A percentile compares a stretch with the other conserved stretches of the same genome.
Conservation (phyloP, 768 basidiomycete species). For the Terana coerulea region DNA sequence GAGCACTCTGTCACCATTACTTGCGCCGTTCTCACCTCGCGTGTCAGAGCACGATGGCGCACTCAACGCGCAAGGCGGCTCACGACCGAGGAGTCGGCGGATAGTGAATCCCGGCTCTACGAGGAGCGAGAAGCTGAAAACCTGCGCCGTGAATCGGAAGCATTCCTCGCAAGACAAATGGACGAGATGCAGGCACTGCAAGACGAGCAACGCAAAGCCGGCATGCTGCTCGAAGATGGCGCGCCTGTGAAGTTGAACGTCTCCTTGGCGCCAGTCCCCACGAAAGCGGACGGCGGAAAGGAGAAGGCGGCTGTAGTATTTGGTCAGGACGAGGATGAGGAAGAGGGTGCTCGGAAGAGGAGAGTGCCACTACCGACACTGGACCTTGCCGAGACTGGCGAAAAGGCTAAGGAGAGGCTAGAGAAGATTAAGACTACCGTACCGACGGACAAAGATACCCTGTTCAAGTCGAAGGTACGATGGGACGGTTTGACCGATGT, state of each 20-base stretch:
- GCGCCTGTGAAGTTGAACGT: conserved; percentile 87
- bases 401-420: conserved; percentile 74
- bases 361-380: conserved; percentile 87
- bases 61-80: conserved; percentile 66
- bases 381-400: conserved; percentile 80
- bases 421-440: conserved; percentile 74
- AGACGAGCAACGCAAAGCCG: conserved; percentile 87
- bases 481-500: conserved; percentile 93
- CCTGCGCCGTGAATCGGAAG: conserved; percentile 86
- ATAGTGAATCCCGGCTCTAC: conserved; percentile 74
- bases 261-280: conserved; percentile 48
- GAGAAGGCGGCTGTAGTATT: conserved; percentile 58
- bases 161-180: conserved; percentile 91
- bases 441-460: conserved; percentile 69
- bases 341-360: conserved; percentile 69
- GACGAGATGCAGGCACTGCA: conserved; percentile 92
- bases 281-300: conserved; percentile 42
- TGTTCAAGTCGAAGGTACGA: conserved; percentile 83
- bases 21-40: conserved; percentile 4
- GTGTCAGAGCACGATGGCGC: conserved; percentile 78
- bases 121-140: conserved; percentile 88
- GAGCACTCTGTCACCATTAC: conserved; percentile 19
- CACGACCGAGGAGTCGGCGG: conserved; percentile 75
- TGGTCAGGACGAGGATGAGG: conserved; percentile 86
- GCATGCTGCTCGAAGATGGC: conserved; percentile 86